Base-by-base conservation (phyloP, 805 yeast species). In the Saccharomyces cerevisiae region DNA sequence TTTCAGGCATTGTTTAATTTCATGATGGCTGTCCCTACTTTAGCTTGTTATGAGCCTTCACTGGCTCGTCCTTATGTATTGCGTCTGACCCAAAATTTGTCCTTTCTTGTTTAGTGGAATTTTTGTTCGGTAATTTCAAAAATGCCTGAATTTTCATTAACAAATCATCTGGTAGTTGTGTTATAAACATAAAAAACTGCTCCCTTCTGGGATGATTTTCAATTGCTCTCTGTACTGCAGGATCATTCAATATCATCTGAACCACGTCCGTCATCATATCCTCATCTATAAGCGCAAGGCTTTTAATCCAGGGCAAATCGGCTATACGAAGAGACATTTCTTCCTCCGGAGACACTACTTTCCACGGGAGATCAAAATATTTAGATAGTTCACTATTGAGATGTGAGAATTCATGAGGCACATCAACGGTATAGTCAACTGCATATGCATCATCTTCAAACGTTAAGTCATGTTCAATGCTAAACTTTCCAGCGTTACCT, bases 401-500 rank as follows among this genome's bases (percentile, higher is more conserved):
- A 49, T 76, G 79, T 21, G 86, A 87, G 65, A 84, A 84, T 66
- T 77, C 81, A 31, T 84, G 76, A 47, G 96, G 96, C 57, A 90
- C 81, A 41, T 79, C 75, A 54, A 92, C 77, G 22, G 76, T 76
- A 64, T 90, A 95, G 68, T 89, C 96, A 53, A 80, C 79, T 30
- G 78, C 80, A 70, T 89, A 89, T 59, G 81, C 83, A 65, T 84
- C 84, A 65, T 83, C 80, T 54, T 79, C 73, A 71, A 94, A 94
- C 66, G 87, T 84, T 65, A 94, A 79, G 69, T 92, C 97, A 69
- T 94, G 98, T 62, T 77, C 79, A 5, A 91, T 70, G 61, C 84
- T 84, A 53, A 84, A 78, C 66, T 88, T 95, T 28, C 97, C 98
- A 51, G 83, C 84, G 61, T 84, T 85, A 54, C 90, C 96, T 13